Conservation (phyloP, 129 eudicot species). For the Pulicaria dysenterica region DNA sequence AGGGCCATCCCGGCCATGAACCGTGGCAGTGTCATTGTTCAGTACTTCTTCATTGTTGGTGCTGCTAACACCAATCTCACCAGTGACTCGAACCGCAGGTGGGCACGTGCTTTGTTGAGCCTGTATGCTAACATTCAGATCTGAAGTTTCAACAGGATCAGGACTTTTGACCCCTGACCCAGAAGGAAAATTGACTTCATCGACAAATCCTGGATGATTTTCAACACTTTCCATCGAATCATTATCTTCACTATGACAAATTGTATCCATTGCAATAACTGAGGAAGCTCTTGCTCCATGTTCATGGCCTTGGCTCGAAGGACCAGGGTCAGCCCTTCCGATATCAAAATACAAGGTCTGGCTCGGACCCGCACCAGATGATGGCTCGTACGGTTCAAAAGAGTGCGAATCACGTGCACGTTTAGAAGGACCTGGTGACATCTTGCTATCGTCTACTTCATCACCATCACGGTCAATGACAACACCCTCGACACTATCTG, state of each 20-base stretch:
- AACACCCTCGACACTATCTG: conserved; percentile 90
- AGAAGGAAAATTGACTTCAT: conserved; percentile 62
- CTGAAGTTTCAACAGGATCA: conserved; percentile 68
- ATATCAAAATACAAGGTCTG: conserved; percentile 61
- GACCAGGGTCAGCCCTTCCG: conserved; percentile 46
- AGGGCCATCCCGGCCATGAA: conserved; percentile 66
- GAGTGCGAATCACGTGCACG: conserved; percentile 61
- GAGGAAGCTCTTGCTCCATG: conserved; percentile 76
- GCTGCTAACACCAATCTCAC: conserved; percentile 88
- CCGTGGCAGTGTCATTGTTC: conserved; percentile 60
- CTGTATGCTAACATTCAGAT: conserved; percentile 72
- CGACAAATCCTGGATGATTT: conserved; percentile 74
- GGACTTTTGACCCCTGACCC: conserved; percentile 43
- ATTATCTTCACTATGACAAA: conserved; percentile 50
- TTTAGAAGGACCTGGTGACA: conserved; percentile 77
- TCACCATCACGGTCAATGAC: conserved; percentile 92
- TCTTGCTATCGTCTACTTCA: conserved; percentile 74
- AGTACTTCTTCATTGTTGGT: conserved; percentile 81
- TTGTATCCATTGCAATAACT: conserved; percentile 89
- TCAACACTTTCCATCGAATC: conserved; percentile 97
- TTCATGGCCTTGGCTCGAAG: conserved; percentile 47
- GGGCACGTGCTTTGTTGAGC: conserved; percentile 86
- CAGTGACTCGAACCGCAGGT: conserved; percentile 45
- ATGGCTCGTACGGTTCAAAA: conserved; percentile 42
- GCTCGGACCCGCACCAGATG: conserved; percentile 89